These are phyloP conservation scores for Lenzites betulinus DNA, from an alignment of 768 basidiomycete species.

Conservation along the genomic window DNA sequence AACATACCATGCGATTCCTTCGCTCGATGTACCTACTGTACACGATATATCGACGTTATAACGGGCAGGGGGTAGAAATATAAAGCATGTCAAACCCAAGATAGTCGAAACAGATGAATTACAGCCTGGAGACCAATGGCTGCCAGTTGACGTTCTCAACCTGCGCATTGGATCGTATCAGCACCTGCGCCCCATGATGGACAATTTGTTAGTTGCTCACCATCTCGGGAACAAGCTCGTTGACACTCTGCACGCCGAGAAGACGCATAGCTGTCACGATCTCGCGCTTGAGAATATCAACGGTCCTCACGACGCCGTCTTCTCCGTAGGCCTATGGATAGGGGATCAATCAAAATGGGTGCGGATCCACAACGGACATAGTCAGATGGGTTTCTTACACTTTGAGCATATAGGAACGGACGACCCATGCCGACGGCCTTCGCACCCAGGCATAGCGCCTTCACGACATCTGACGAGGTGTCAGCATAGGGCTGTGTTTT, in stretches of 20 bases:
- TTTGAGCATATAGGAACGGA: slow-evolving; percentile 84
- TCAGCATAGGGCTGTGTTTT: neutral
- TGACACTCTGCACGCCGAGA: slow-evolving; percentile 65
- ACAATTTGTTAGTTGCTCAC: slow-evolving; percentile 40
- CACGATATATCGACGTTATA: neutral
- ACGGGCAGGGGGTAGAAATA: neutral
- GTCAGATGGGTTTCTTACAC: slow-evolving; percentile 45
- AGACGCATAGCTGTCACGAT: slow-evolving; percentile 76
- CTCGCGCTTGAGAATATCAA: slow-evolving; percentile 74
- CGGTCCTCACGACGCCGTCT: slow-evolving; percentile 64
- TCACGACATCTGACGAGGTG: slow-evolving; percentile 65
- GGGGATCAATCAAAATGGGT: neutral
- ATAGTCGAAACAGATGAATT: slow-evolving; percentile 8
- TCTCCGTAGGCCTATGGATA: slow-evolving; percentile 65
- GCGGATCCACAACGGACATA: neutral
- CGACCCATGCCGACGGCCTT: slow-evolving; percentile 85
- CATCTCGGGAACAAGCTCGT: slow-evolving; percentile 74
- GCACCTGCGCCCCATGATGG: neutral
- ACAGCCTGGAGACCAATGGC: slow-evolving; percentile 35
- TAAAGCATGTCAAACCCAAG: neutral
- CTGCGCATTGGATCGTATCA: slow-evolving; percentile 15
- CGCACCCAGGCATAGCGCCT: slow-evolving; percentile 89
- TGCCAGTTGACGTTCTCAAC: slow-evolving; percentile 66
- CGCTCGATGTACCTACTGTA: neutral
- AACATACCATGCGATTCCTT: neutral